These are phyloP conservation scores for Pueraria montana DNA, from an alignment of 306 rosid species.

Conservation along the genomic window DNA sequence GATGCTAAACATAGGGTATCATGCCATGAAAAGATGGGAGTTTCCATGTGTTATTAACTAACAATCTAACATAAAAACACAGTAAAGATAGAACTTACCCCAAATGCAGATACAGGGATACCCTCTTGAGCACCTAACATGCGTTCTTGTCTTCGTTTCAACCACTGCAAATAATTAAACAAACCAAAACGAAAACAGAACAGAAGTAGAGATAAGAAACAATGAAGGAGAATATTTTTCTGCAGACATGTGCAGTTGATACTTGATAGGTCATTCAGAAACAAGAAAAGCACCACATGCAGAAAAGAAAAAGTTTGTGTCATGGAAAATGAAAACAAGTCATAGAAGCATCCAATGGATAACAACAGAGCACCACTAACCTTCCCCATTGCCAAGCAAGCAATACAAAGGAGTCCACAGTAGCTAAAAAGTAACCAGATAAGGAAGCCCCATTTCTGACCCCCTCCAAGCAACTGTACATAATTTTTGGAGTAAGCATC, in stretches of 20 bases:
- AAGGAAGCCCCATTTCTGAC: conserved; percentile 87
- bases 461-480: conserved; percentile 72
- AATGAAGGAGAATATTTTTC: neutral
- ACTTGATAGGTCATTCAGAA: neutral
- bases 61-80: neutral
- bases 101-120: conserved; percentile 77
- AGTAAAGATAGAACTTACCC: conserved; percentile 60
- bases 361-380: conserved; percentile 56
- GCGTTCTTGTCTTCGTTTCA: conserved; percentile 84
- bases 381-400: conserved; percentile 75
- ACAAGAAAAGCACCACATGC: conserved; percentile 5
- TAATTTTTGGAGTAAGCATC: conserved; percentile 42
- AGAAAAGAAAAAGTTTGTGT: neutral
- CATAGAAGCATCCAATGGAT: neutral
- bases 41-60: too few relatives aligned
- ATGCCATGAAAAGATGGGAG: too few relatives aligned
- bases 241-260: neutral
- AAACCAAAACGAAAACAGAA: conserved; percentile 38
- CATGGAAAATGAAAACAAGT: conserved; percentile 5
- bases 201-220: neutral
- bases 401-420: conserved; percentile 77
- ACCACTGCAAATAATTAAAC: conserved; percentile 65
- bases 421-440: conserved; percentile 92
- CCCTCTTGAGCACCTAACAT: conserved; percentile 81
- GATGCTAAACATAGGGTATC: too few relatives aligned